phyloP scores from a whole-genome alignment of 2,329 filamentous ascomycete genomes.

The Pseudogymnoascus sp. region DNA sequence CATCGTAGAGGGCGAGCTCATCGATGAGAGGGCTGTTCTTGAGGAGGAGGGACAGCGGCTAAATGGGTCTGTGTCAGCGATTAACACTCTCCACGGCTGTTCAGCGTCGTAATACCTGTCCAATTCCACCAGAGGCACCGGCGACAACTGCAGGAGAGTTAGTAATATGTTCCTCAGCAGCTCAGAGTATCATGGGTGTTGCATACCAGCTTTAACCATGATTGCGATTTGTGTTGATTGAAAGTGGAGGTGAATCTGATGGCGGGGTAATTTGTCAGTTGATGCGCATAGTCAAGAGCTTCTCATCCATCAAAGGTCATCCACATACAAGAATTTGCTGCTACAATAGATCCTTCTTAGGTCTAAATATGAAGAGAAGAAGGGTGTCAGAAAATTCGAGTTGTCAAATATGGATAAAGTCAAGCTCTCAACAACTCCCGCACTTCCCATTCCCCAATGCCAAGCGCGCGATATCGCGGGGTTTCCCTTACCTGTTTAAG shows the following conservation, averaged over 20 bases:
- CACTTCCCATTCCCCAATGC: conserved; percentile 5
- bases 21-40: conserved; percentile 84
- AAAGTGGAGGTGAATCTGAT: conserved; percentile 8
- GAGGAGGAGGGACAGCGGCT: conserved; percentile 94
- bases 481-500: conserved; percentile 8
- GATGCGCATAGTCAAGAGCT: neutral
- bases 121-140: conserved; percentile 96
- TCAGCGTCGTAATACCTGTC: conserved; percentile 59
- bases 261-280: conserved; percentile 12
- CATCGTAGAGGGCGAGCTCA: conserved; percentile 96
- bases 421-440: neutral
- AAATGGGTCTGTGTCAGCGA: conserved; percentile 15
- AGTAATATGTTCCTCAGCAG: neutral
- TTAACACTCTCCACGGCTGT: conserved; percentile 9
- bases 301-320: neutral
- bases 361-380: neutral
- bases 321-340: neutral
- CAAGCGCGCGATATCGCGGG: conserved; percentile 7
- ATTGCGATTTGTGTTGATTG: conserved; percentile 20
- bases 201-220: conserved; percentile 56
- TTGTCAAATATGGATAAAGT: neutral
- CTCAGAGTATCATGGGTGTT: neutral
- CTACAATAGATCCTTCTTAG: neutral
- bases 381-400: neutral
- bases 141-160: conserved; percentile 58